phyloP scores from a whole-genome alignment of 148 eudicot genomes.

The Spergularia marina region DNA sequence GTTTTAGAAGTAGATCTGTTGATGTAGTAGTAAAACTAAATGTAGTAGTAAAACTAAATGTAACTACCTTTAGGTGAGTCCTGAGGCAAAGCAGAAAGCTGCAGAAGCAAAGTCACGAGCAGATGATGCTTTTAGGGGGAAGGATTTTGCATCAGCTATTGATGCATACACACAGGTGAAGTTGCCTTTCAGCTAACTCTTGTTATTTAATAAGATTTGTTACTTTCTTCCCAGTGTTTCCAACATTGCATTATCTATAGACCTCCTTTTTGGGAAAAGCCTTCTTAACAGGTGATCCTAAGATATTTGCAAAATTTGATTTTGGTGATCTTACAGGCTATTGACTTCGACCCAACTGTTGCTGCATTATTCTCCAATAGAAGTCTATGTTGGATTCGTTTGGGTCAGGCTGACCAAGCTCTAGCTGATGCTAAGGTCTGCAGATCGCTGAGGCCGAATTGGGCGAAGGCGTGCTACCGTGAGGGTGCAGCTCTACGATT shows the following conservation, averaged over 20 bases:
- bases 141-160: constrained; percentile 60
- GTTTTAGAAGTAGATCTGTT: background rate
- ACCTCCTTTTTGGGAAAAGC: background rate
- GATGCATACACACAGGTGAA: constrained; percentile 89
- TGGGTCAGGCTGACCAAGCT: constrained; percentile 88
- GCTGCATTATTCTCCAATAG: constrained; percentile 81
- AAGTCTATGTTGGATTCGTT: constrained; percentile 85
- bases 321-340: constrained; percentile 56
- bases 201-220: constrained; percentile 4
- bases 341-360: constrained; percentile 80
- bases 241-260: background rate
- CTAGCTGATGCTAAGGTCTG: constrained; percentile 73
- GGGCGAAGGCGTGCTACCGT: constrained; percentile 93
- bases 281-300: background rate
- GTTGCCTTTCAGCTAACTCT: background rate
- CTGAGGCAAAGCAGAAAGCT: constrained; percentile 81
- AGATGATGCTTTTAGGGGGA: constrained; percentile 72
- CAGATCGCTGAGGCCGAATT: constrained; percentile 74
- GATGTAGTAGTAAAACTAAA: background rate
- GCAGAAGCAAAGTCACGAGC: constrained; percentile 85
- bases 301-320: background rate
- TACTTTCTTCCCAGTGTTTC: too few relatives aligned
- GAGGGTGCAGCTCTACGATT: constrained; percentile 87
- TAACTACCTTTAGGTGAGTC: constrained; percentile 47
- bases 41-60: background rate